phyloP scores from a whole-genome alignment of 2,329 filamentous ascomycete species.

The Aspergillus ibericus region DNA sequence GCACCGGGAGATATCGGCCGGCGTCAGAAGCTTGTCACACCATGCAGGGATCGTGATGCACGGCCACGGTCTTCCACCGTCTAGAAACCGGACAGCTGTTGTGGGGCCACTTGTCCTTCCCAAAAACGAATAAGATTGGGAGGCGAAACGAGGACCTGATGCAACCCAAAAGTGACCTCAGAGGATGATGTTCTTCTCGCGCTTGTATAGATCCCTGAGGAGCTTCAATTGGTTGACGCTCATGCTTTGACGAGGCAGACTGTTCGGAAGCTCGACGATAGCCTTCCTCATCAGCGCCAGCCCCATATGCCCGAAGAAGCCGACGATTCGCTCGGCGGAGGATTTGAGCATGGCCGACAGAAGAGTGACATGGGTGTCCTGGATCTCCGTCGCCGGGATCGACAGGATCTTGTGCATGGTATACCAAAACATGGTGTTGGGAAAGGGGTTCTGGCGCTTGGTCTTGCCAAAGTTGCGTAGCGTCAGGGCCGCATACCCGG shows the following conservation, averaged over 20 bases:
- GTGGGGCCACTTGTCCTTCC: neutral
- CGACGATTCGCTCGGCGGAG: constrained; percentile 72
- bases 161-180: constrained; percentile 18
- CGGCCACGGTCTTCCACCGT: neutral
- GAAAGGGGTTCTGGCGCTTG: constrained; percentile 70
- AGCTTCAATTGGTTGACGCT: constrained; percentile 41
- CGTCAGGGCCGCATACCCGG: constrained; percentile 79
- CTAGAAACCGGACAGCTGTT: neutral
- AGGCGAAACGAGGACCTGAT: neutral
- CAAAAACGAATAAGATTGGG: neutral
- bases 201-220: constrained; percentile 37
- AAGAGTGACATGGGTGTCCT: constrained; percentile 71
- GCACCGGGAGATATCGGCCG: neutral
- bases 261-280: constrained; percentile 68
- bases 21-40: neutral
- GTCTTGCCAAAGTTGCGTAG: constrained; percentile 77
- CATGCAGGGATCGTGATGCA: neutral
- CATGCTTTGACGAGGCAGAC: constrained; percentile 36
- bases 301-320: constrained; percentile 76
- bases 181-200: constrained; percentile 40
- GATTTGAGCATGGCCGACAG: constrained; percentile 71
- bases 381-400: constrained; percentile 65
- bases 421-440: constrained; percentile 78
- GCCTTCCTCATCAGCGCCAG: constrained; percentile 69
- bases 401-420: constrained; percentile 74